phyloP scores from a whole-genome alignment of 148 eudicot genomes.

The Pouteria glomerata region DNA sequence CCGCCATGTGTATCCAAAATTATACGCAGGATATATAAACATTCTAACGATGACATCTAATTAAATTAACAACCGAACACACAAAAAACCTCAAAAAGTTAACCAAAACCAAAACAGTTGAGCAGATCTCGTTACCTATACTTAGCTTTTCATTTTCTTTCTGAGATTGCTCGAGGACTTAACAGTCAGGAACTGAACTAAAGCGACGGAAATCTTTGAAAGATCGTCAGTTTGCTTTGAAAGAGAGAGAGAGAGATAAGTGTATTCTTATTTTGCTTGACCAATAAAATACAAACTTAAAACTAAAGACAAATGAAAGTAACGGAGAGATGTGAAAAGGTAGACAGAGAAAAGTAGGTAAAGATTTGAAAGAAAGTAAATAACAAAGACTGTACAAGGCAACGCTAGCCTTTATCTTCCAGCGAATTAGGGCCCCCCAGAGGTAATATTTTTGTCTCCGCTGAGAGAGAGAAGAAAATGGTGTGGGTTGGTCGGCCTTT shows the following conservation, averaged over 20 bases:
- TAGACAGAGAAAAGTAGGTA: neutral
- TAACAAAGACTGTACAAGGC: neutral
- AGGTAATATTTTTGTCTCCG: slow-evolving; percentile 8
- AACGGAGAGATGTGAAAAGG: slow-evolving; percentile 4
- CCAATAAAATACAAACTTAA: neutral
- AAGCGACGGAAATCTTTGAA: slow-evolving; percentile 1
- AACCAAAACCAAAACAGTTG: neutral
- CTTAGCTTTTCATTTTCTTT: too few species aligned
- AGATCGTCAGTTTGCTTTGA: neutral
- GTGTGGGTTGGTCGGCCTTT: neutral
- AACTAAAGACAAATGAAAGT: neutral
- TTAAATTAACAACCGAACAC: neutral
- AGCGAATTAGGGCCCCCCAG: slow-evolving; percentile 6
- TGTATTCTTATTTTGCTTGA: slow-evolving; percentile 3
- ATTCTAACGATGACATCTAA: neutral
- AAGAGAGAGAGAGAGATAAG: neutral
- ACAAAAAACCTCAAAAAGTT: neutral
- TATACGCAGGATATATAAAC: neutral
- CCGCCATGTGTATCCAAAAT: neutral
- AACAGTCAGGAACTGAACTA: neutral
- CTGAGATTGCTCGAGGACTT: neutral
- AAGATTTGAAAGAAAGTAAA: slow-evolving; percentile 3
- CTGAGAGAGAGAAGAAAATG: neutral
- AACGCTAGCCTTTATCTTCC: neutral
- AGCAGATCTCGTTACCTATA: slow-evolving; percentile 3